These are phyloP conservation scores for Atractiella rhizophila DNA, from an alignment of 768 basidiomycete species.

Conservation along the genomic window DNA sequence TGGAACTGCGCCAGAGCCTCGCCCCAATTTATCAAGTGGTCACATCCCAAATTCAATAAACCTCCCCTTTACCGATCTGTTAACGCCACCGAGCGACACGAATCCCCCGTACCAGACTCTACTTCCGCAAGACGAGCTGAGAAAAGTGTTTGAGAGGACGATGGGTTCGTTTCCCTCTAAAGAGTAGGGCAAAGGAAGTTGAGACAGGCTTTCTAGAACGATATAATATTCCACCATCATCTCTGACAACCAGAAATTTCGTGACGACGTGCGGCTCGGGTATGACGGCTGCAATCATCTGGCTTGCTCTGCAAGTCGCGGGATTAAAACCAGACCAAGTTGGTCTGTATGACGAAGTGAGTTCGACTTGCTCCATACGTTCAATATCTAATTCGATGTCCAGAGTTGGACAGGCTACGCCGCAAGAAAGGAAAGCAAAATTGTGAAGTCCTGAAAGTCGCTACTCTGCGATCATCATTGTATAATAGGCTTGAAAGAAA, in stretches of 20 bases:
- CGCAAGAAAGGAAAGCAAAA: slow-evolving; percentile 42
- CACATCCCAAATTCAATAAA: slow-evolving; percentile 74
- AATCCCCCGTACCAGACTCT: slow-evolving; percentile 33
- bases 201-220: too few species aligned
- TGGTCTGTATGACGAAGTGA: slow-evolving; percentile 81
- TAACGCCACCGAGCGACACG: slow-evolving; percentile 16
- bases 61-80: slow-evolving; percentile 38
- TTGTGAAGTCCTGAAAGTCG: too few species aligned
- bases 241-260: slow-evolving; percentile 30
- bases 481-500: too few species aligned
- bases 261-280: slow-evolving; percentile 76
- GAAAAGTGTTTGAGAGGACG: slow-evolving; percentile 33
- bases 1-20: slow-evolving; percentile 65
- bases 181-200: slow-evolving; percentile 27
- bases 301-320: slow-evolving; percentile 64
- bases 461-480: too few species aligned
- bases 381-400: not conserved
- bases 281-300: slow-evolving; percentile 88
- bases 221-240: too few species aligned
- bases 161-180: too few species aligned
- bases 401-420: slow-evolving; percentile 96
- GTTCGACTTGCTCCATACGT: slow-evolving; percentile 12
- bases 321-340: slow-evolving; percentile 30
- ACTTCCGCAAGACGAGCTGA: slow-evolving; percentile 34
- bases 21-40: slow-evolving; percentile 61